A percentile compares a stretch with the other conserved stretches of the same genome.
Conservation (phyloP, 495 filamentous ascomycete genomes). For the Recurvomyces mirabilis region DNA sequence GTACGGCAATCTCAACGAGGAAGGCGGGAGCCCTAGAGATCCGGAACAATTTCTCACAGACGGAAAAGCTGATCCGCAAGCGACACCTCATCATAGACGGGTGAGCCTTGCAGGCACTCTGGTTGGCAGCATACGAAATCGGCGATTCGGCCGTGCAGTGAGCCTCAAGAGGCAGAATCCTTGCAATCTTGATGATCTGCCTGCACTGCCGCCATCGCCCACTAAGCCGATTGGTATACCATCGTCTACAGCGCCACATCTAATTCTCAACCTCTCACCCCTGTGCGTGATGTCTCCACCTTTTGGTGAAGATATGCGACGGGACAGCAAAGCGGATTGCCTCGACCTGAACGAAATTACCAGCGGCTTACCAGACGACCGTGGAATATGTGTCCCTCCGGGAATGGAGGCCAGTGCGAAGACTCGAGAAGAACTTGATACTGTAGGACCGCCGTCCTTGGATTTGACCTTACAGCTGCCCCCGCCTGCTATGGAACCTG, state of each 20-base stretch:
- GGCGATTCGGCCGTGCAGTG: not conserved
- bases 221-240: conserved; percentile 11
- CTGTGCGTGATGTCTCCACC: not conserved
- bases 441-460: too few species aligned
- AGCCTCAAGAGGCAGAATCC: conserved; percentile 1
- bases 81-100: not conserved
- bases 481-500: too few species aligned
- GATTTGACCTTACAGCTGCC: too few species aligned
- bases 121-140: conserved; percentile 7
- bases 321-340: not conserved
- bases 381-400: not conserved
- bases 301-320: too few species aligned
- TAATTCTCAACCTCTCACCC: conserved; percentile 8
- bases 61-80: not conserved
- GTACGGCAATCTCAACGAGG: not conserved
- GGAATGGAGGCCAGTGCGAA: not conserved
- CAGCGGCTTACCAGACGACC: not conserved
- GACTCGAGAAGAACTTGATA: too few species aligned
- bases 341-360: too few species aligned
- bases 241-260: conserved; percentile 3
- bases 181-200: too few species aligned
- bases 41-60: conserved; percentile 3
- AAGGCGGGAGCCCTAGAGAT: not conserved
- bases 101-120: conserved; percentile 10
- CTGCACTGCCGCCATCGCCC: too few species aligned